These are phyloP conservation scores for Fusarium euwallaceae DNA, from an alignment of 2,329 filamentous ascomycete species.

Conservation along the genomic window DNA sequence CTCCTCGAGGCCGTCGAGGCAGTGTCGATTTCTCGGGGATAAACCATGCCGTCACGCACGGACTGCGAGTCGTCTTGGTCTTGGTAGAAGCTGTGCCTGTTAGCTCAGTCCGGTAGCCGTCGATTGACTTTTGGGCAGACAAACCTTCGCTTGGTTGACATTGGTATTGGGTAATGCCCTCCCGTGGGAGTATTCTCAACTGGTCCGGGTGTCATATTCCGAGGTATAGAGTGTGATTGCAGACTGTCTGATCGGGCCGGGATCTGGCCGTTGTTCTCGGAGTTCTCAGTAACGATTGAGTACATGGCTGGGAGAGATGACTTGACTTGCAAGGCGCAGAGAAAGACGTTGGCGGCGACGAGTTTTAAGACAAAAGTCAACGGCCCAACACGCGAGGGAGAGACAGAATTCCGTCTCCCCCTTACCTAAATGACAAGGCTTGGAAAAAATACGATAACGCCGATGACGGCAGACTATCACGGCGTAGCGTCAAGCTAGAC, in stretches of 20 bases:
- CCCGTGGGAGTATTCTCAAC: not conserved
- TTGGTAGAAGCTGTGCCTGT: slow-evolving; percentile 15
- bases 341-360: not conserved
- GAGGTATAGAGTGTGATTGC: not conserved
- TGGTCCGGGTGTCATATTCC: slow-evolving; percentile 2
- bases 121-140: not conserved
- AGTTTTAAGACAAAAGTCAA: slow-evolving; percentile 2
- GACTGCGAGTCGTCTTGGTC: slow-evolving; percentile 6
- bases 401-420: not conserved
- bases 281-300: not conserved
- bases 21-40: slow-evolving; percentile 1
- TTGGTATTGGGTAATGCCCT: not conserved
- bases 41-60: not conserved
- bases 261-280: not conserved
- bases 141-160: slow-evolving; percentile 13
- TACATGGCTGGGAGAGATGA: not conserved
- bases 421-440: too few species aligned
- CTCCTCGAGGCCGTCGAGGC: slow-evolving; percentile 33
- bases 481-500: not conserved
- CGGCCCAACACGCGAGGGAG: not conserved
- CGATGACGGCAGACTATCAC: not conserved
- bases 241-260: slow-evolving; percentile 7
- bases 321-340: not conserved
- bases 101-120: not conserved
- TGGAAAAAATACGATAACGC: too few species aligned